A percentile compares a stretch with the other conserved stretches of the same genome.
Conservation (phyloP, 2,329 filamentous ascomycete species). For the Alternaria viburni region DNA sequence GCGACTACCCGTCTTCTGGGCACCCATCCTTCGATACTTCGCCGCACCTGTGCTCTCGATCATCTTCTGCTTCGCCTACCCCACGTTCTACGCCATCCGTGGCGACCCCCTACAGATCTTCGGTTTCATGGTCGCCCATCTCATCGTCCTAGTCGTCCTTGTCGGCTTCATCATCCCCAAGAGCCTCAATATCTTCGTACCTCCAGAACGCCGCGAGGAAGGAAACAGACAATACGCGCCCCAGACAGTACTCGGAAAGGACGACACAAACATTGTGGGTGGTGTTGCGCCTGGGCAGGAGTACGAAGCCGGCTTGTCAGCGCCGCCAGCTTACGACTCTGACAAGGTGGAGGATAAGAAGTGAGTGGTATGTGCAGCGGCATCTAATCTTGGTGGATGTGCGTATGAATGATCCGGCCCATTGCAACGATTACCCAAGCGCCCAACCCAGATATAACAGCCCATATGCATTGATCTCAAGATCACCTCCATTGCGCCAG, state of each 20-base stretch:
- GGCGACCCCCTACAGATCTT: constrained; percentile 8
- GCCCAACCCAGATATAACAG: neutral
- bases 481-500: neutral
- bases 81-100: neutral
- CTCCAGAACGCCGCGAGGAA: neutral
- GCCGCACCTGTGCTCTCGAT: constrained; percentile 5
- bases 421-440: neutral
- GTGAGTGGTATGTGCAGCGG: neutral
- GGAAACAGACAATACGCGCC: neutral
- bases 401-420: neutral
- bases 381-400: neutral
- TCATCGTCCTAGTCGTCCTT: constrained; percentile 54
- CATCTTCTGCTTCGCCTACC: constrained; percentile 9
- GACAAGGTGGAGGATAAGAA: neutral
- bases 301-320: neutral
- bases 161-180: constrained; percentile 52
- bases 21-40: constrained; percentile 20
- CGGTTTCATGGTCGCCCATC: constrained; percentile 42
- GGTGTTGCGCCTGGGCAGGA: neutral
- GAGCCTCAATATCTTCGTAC: neutral
- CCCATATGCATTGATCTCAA: neutral
- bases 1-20: constrained; percentile 58
- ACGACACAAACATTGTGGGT: neutral
- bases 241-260: neutral
- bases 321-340: neutral